These are phyloP conservation scores for Fraxinus quadrangulata DNA, from an alignment of 257 asterid genomes.

Conservation along the genomic window DNA sequence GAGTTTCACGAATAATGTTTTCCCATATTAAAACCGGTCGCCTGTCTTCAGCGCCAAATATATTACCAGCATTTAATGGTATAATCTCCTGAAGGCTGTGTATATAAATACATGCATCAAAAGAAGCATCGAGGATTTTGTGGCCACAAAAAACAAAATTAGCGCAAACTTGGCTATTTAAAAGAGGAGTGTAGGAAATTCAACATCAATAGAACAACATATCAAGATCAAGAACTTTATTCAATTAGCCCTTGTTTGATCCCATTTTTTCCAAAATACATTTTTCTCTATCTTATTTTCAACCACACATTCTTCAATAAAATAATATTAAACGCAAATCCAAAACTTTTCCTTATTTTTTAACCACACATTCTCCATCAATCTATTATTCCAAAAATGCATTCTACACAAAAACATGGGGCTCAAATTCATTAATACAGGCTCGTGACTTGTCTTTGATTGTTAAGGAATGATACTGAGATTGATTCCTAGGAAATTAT, in stretches of 20 bases:
- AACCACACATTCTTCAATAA: too few species aligned
- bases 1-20: slow-evolving; percentile 76
- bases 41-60: slow-evolving; percentile 89
- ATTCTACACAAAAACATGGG: too few species aligned
- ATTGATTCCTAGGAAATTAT: not conserved
- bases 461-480: not conserved
- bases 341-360: too few species aligned
- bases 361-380: too few species aligned
- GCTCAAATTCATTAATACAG: not conserved
- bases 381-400: too few species aligned
- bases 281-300: too few species aligned
- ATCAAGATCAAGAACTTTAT: not conserved
- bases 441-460: not conserved
- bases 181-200: not conserved
- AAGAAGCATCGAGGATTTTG: not conserved
- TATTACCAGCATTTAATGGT: slow-evolving; percentile 90
- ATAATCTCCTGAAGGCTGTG: slow-evolving; percentile 92
- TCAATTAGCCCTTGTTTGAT: not conserved
- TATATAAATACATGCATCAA: slow-evolving; percentile 14
- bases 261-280: too few species aligned
- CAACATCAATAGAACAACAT: not conserved
- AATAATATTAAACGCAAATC: too few species aligned
- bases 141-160: not conserved
- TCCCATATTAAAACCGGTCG: slow-evolving; percentile 92
- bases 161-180: not conserved